phyloP scores from a whole-genome alignment of 2,329 filamentous ascomycete genomes.

The Tolypocladium paradoxum region DNA sequence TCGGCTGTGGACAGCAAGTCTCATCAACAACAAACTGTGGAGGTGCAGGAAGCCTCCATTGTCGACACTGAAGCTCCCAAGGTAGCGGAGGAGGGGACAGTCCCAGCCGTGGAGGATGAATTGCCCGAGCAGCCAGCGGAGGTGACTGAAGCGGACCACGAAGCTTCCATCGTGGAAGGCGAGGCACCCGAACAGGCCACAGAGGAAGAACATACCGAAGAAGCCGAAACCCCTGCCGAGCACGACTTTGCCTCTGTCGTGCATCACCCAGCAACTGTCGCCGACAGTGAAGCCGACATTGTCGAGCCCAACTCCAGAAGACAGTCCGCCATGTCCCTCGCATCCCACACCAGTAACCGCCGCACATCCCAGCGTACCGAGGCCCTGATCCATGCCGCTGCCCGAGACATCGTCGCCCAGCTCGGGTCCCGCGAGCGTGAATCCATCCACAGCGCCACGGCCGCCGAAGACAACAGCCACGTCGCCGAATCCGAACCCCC shows the following conservation, averaged over 20 bases:
- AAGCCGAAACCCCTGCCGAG: neutral
- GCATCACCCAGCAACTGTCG: neutral
- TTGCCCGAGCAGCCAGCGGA: neutral
- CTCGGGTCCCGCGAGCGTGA: constrained; percentile 21
- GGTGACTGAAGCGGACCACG: neutral
- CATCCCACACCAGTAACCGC: constrained; percentile 14
- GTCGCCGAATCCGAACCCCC: constrained; percentile 12
- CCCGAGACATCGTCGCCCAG: constrained; percentile 38
- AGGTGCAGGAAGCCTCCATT: neutral
- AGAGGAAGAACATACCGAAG: neutral
- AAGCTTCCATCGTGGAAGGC: neutral
- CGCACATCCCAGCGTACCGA: constrained; percentile 36
- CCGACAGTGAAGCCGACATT: neutral
- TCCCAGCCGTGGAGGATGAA: neutral
- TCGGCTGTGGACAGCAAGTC: neutral
- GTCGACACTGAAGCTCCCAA: neutral
- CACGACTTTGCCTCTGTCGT: neutral
- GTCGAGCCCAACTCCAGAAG: constrained; percentile 1
- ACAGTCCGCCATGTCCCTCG: constrained; percentile 12
- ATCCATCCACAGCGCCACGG: neutral
- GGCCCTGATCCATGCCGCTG: constrained; percentile 42
- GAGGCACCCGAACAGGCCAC: neutral
- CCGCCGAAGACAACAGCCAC: constrained; percentile 11
- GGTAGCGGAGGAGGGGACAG: neutral
- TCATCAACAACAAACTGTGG: neutral